A percentile compares a stretch with the other conserved stretches of the same genome.
phyloP scores from a whole-genome alignment of 2,329 filamentous ascomycete species.

The Hymenotorrendiella dingleyae region DNA sequence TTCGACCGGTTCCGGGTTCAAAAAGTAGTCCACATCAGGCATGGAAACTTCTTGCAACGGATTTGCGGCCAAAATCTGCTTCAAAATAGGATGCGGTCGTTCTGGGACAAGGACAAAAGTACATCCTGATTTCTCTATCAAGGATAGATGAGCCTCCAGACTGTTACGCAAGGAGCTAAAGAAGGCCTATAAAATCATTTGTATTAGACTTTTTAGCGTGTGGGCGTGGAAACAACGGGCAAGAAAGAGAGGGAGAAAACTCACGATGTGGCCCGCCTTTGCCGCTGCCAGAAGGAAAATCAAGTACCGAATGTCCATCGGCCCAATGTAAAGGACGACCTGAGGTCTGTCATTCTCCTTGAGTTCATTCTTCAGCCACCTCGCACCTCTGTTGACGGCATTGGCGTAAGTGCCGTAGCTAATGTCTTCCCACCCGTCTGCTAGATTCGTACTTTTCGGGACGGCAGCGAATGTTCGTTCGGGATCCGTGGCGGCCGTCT shows the following conservation, averaged over 20 bases:
- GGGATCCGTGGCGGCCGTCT: neutral
- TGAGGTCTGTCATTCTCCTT: neutral
- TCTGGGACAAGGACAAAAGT: constrained; percentile 1
- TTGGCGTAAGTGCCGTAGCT: neutral
- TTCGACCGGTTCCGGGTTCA: neutral
- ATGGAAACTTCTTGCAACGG: neutral
- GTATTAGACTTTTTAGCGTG: neutral
- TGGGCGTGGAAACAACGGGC: too few species aligned
- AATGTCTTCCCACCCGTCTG: neutral
- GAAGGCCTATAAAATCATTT: constrained; percentile 1
- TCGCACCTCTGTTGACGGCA: neutral
- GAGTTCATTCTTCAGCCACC: neutral
- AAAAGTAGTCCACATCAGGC: neutral
- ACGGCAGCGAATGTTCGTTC: neutral
- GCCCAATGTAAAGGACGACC: constrained; percentile 34
- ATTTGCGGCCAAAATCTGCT: neutral
- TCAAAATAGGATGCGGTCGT: neutral
- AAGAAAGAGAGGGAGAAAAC: neutral
- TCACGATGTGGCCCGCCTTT: constrained; percentile 21
- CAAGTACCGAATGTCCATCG: constrained; percentile 17
- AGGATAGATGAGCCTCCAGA: constrained; percentile 6
- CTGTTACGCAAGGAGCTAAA: constrained; percentile 5
- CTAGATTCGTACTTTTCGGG: neutral
- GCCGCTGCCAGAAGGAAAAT: constrained; percentile 20
- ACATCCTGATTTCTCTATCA: constrained; percentile 2